Conservation (phyloP, 202 grass and related monocot species). For the Schoenoplectus tabernaemontani region DNA sequence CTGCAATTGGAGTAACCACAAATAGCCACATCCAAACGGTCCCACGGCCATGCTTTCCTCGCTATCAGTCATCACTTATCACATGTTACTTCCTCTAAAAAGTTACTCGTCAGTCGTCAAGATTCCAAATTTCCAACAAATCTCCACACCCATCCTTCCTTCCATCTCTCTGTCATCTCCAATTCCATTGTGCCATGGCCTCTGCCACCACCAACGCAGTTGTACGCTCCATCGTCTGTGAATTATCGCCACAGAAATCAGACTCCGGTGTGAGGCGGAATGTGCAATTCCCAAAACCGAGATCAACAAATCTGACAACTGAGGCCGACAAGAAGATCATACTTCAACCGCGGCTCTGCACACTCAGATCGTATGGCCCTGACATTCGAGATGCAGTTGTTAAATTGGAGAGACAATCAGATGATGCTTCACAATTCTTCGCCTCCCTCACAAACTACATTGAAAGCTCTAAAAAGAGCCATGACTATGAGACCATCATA, state of each 20-base stretch:
- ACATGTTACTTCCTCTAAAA: background rate
- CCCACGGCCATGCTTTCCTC: background rate
- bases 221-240: constrained; percentile 51
- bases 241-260: constrained; percentile 41
- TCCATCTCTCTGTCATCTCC: background rate
- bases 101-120: background rate
- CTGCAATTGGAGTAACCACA: background rate
- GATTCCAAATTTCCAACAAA: background rate
- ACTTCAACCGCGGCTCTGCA: constrained; percentile 86
- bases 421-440: constrained; percentile 55
- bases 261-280: background rate
- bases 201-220: constrained; percentile 24
- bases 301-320: background rate
- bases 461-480: constrained; percentile 86
- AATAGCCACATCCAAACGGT: constrained; percentile 9
- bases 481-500: constrained; percentile 85
- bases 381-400: constrained; percentile 26
- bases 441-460: constrained; percentile 84
- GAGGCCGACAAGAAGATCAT: constrained; percentile 49
- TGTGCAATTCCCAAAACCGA: constrained; percentile 7
- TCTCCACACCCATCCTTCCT: constrained; percentile 17
- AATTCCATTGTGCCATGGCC: constrained; percentile 5
- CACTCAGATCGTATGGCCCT: constrained; percentile 68
- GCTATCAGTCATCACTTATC: background rate
- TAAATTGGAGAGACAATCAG: constrained; percentile 28